These are phyloP conservation scores for Petunia axillaris DNA, from an alignment of 257 asterid species.

Conservation along the genomic window DNA sequence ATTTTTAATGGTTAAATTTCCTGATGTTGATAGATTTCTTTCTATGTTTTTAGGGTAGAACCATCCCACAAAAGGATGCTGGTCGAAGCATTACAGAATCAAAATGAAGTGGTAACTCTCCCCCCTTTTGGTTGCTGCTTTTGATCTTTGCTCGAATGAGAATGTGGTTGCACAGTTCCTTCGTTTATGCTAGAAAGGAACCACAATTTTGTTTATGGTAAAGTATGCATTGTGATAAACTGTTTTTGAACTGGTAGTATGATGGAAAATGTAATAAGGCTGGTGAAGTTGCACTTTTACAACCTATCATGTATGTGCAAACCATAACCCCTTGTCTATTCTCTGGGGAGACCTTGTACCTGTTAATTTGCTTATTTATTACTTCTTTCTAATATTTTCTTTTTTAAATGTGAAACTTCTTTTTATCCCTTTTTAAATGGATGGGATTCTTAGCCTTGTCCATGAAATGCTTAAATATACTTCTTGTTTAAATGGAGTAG, in stretches of 20 bases:
- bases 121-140: conserved; percentile 25
- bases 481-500: not conserved
- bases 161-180: conserved; percentile 4
- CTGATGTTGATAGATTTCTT: conserved; percentile 24
- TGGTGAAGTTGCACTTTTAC: conserved; percentile 19
- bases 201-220: not conserved
- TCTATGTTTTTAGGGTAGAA: conserved; percentile 72
- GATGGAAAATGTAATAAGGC: conserved; percentile 12
- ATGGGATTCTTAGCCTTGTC: too few relatives aligned
- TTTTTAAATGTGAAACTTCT: conserved; percentile 7
- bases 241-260: conserved; percentile 10
- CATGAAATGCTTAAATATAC: too few relatives aligned
- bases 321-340: not conserved
- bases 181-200: conserved; percentile 14
- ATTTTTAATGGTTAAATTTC: conserved; percentile 23
- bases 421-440: not conserved
- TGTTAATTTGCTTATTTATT: not conserved
- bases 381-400: not conserved
- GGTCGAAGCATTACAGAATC: conserved; percentile 95
- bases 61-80: conserved; percentile 99
- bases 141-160: conserved; percentile 16
- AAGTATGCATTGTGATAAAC: conserved; percentile 10
- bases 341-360: conserved; percentile 9
- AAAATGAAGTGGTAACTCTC: conserved; percentile 87
- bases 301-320: not conserved